These are phyloP conservation scores for Dendrobium officinale DNA, from an alignment of 106 monocot species.

Conservation along the genomic window DNA sequence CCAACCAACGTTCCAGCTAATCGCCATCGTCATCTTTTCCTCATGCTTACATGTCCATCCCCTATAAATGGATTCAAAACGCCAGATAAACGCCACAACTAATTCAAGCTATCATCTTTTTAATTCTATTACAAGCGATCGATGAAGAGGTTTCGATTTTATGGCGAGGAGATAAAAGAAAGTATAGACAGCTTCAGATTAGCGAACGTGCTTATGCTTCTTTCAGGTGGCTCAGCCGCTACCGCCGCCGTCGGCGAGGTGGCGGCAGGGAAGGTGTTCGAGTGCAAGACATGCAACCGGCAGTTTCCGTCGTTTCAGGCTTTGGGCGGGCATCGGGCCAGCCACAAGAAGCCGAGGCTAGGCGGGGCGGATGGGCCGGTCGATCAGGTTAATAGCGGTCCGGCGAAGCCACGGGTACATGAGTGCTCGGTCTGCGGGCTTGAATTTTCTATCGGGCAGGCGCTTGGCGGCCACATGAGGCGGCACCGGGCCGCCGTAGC, in stretches of 20 bases:
- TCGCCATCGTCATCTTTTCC: neutral
- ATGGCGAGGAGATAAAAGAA: neutral
- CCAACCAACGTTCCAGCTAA: neutral
- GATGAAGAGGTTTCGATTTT: conserved; percentile 4
- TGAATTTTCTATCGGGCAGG: conserved; percentile 36
- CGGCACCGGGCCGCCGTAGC: conserved; percentile 22
- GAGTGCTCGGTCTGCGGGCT: conserved; percentile 35
- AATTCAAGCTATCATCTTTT: neutral
- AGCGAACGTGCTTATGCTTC: conserved; percentile 1
- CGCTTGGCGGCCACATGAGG: conserved; percentile 44
- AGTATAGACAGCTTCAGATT: neutral
- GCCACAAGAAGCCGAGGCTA: conserved; percentile 56
- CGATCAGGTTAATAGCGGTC: neutral
- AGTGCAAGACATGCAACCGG: conserved; percentile 63
- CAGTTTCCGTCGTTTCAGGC: conserved; percentile 62
- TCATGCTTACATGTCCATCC: neutral
- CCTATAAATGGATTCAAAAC: neutral
- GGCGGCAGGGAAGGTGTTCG: conserved; percentile 21
- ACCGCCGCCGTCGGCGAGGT: neutral
- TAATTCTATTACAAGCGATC: neutral
- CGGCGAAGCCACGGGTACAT: conserved; percentile 20
- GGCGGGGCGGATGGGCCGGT: neutral
- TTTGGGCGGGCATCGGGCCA: conserved; percentile 55
- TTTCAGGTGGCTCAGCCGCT: neutral
- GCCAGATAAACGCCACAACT: neutral